phyloP scores from a whole-genome alignment of 139 green algal species.

The Chlorella ohadii region DNA sequence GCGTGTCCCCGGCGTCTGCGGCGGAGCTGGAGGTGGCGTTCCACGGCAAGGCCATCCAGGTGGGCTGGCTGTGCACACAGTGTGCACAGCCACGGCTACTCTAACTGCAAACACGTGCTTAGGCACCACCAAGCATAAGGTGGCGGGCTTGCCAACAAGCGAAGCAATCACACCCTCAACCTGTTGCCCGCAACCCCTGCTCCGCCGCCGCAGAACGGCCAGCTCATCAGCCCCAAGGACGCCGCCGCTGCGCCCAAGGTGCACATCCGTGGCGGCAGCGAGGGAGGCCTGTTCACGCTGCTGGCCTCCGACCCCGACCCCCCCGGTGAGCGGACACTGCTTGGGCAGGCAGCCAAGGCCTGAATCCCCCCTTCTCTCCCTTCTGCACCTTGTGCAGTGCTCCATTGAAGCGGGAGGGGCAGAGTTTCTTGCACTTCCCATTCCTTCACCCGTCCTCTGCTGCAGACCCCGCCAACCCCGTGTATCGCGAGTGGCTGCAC shows the following conservation, averaged over 20 bases:
- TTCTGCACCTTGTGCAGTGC: too few relatives aligned
- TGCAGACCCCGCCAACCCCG: background rate
- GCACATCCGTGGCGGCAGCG: background rate
- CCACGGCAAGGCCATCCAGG: constrained; percentile 3
- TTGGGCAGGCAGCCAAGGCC: too few relatives aligned
- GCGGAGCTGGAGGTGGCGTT: constrained; percentile 3
- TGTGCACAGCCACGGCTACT: background rate
- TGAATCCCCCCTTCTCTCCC: too few relatives aligned
- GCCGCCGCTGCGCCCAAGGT: background rate
- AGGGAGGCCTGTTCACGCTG: constrained; percentile 9
- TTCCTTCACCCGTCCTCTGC: background rate
- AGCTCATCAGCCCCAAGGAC: background rate
- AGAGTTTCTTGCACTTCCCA: too few relatives aligned
- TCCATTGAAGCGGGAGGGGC: too few relatives aligned
- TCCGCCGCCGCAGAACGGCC: background rate
- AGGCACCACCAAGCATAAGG: too few relatives aligned
- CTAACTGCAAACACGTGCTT: background rate
- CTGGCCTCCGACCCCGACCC: constrained; percentile 8
- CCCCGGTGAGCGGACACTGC: background rate
- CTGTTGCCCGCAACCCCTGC: background rate
- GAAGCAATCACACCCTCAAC: too few relatives aligned
- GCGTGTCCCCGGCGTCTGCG: background rate
- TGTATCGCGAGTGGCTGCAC: constrained; percentile 7
- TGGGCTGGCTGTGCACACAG: background rate
- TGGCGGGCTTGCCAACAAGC: too few relatives aligned